Conservation (phyloP, 2,329 filamentous ascomycete genomes). For the Hirsutella thompsonii region DNA sequence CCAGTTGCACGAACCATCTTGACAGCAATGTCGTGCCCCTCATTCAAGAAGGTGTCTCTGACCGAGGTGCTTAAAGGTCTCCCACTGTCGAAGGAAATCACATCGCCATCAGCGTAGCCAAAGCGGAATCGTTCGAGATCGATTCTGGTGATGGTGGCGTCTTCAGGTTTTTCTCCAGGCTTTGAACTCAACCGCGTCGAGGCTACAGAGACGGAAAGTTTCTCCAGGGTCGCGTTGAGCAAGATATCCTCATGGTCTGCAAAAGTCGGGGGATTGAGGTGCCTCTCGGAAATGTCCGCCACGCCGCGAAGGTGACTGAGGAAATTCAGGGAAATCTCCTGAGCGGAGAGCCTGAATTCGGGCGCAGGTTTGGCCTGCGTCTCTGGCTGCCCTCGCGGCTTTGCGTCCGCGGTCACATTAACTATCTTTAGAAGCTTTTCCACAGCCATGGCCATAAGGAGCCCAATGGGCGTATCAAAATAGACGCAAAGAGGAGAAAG, state of each 20-base stretch:
- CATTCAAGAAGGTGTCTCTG: slow-evolving; percentile 42
- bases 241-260: slow-evolving; percentile 39
- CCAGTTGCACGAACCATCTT: slow-evolving; percentile 33
- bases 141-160: slow-evolving; percentile 21
- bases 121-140: slow-evolving; percentile 46
- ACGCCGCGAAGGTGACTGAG: slow-evolving; percentile 40
- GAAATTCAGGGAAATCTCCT: slow-evolving; percentile 41
- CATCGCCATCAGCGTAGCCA: slow-evolving; percentile 48
- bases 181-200: slow-evolving; percentile 7
- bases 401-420: slow-evolving; percentile 12
- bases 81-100: slow-evolving; percentile 48
- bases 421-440: slow-evolving; percentile 34
- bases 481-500: slow-evolving; percentile 38
- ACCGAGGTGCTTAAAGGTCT: slow-evolving; percentile 46
- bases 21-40: slow-evolving; percentile 44
- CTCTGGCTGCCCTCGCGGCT: slow-evolving; percentile 2
- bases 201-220: slow-evolving; percentile 21
- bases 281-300: slow-evolving; percentile 34
- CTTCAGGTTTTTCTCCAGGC: neutral
- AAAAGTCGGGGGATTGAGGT: slow-evolving; percentile 25
- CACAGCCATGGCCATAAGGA: slow-evolving; percentile 38
- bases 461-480: slow-evolving; percentile 45
- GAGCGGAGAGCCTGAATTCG: slow-evolving; percentile 29
- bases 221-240: slow-evolving; percentile 34
- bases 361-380: slow-evolving; percentile 11